These are phyloP conservation scores for Xerocomus spinulosus DNA, from an alignment of 768 basidiomycete species.

Conservation along the genomic window DNA sequence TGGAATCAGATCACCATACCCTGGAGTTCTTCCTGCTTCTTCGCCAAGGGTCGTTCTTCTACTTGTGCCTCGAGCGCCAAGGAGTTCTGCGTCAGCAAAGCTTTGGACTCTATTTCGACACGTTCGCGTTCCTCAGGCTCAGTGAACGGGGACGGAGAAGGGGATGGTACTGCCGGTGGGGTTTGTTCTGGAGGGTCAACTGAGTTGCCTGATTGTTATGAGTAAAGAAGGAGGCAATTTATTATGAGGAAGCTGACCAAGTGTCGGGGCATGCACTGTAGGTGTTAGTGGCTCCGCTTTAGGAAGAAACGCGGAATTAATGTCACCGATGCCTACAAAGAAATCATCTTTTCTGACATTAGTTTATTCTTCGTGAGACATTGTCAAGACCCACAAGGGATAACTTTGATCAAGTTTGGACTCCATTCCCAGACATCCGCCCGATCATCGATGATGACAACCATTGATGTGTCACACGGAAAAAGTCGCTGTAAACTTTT, in stretches of 20 bases:
- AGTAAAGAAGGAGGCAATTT: not conserved
- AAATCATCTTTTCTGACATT: conserved; percentile 71
- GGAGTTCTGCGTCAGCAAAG: conserved; percentile 64
- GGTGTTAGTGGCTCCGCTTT: conserved; percentile 53
- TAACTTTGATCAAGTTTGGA: conserved; percentile 93
- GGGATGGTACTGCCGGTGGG: conserved; percentile 6
- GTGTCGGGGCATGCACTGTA: conserved; percentile 19
- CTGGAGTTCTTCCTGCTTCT: conserved; percentile 76
- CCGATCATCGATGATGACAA: conserved; percentile 97
- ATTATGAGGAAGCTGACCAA: conserved; percentile 19
- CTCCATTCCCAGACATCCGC: conserved; percentile 99
- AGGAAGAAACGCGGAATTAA: conserved; percentile 91
- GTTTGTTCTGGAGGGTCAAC: conserved; percentile 15
- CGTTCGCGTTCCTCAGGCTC: conserved; percentile 40
- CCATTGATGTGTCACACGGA: conserved; percentile 97
- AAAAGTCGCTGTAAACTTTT: conserved; percentile 91
- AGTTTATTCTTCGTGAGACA: not conserved
- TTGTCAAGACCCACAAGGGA: conserved; percentile 68
- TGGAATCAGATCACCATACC: conserved; percentile 34
- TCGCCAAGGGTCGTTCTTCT: conserved; percentile 81
- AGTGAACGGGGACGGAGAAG: conserved; percentile 10
- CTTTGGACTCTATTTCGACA: conserved; percentile 45
- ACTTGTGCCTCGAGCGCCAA: conserved; percentile 79
- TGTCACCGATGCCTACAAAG: conserved; percentile 97
- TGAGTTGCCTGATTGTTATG: conserved; percentile 19